Percentiles rank a stretch among this genome's conserved stretches.
Evolutionary conservation across 139 green algal species (phyloP).

Genomic region (Coelastrella sp.): DNA sequence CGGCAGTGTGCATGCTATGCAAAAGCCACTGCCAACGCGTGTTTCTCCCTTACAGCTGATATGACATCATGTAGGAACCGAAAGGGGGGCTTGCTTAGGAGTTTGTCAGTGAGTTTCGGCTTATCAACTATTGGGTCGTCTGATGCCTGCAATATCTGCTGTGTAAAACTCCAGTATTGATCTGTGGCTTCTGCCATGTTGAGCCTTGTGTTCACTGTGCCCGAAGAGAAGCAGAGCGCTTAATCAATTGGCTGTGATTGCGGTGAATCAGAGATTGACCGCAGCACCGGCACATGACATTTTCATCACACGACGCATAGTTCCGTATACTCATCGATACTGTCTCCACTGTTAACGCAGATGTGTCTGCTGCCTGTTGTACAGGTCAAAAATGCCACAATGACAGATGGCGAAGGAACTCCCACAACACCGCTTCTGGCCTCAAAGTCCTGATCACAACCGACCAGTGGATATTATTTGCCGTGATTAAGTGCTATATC

Average conservation of each 20-base stretch:
- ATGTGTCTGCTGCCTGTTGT: no score
- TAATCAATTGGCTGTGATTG: no score
- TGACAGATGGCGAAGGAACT: not conserved
- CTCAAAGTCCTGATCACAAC: not conserved
- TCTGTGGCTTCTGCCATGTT: not conserved
- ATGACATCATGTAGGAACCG: constrained; percentile 91
- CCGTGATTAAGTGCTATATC: no score
- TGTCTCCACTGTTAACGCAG: no score
- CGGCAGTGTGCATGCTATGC: not conserved
- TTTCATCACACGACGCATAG: not conserved
- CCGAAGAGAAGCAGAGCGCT: no score
- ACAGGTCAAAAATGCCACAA: not conserved
- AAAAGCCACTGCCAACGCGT: not conserved
- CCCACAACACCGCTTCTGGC: no score
- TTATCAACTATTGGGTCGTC: constrained; percentile 67
- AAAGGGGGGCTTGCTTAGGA: constrained; percentile 85
- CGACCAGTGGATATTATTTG: no score
- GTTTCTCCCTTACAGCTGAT: constrained; percentile 63
- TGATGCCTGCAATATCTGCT: constrained; percentile 65
- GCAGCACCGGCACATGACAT: not conserved
- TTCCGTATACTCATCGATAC: not conserved
- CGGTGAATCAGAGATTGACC: not conserved
- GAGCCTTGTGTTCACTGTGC: no score
- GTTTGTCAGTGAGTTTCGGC: constrained; percentile 79
- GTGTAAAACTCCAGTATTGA: constrained; percentile 64